Conservation (phyloP, 1,139 yeast genomes). For the Saccharomycopsis crataegensis region DNA sequence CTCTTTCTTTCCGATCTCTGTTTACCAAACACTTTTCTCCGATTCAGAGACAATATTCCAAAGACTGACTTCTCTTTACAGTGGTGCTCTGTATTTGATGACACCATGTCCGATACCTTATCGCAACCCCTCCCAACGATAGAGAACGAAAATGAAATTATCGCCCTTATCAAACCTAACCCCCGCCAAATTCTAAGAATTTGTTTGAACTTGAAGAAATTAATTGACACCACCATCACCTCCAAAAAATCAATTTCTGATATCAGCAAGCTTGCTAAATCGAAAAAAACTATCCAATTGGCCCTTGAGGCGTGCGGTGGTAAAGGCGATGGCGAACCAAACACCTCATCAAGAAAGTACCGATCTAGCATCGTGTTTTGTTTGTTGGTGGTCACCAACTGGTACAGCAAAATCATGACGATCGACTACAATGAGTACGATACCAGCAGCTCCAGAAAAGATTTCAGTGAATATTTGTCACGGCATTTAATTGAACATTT, state of each 20-base stretch:
- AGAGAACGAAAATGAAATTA: background rate
- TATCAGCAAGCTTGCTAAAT: constrained; percentile 20
- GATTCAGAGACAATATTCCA: no score
- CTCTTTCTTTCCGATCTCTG: background rate
- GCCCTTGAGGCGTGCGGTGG: constrained; percentile 50
- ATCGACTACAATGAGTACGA: constrained; percentile 63
- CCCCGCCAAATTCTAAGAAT: constrained; percentile 48
- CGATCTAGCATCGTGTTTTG: constrained; percentile 63
- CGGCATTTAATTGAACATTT: constrained; percentile 56
- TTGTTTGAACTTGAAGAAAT: constrained; percentile 43
- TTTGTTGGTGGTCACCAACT: constrained; percentile 63
- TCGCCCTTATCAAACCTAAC: constrained; percentile 32
- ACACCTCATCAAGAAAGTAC: constrained; percentile 53
- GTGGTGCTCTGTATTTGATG: background rate
- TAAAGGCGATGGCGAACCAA: constrained; percentile 41
- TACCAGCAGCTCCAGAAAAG: constrained; percentile 50
- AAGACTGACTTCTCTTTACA: no score
- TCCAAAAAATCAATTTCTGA: constrained; percentile 29
- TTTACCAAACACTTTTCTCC: background rate
- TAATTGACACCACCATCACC: constrained; percentile 48
- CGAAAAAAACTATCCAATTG: constrained; percentile 25
- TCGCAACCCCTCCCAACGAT: background rate
- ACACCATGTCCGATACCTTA: background rate
- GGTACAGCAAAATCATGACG: constrained; percentile 62
- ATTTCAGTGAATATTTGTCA: constrained; percentile 68